These are phyloP conservation scores for Paramyrothecium roridum DNA, from an alignment of 2,329 filamentous ascomycete genomes.

Conservation along the genomic window DNA sequence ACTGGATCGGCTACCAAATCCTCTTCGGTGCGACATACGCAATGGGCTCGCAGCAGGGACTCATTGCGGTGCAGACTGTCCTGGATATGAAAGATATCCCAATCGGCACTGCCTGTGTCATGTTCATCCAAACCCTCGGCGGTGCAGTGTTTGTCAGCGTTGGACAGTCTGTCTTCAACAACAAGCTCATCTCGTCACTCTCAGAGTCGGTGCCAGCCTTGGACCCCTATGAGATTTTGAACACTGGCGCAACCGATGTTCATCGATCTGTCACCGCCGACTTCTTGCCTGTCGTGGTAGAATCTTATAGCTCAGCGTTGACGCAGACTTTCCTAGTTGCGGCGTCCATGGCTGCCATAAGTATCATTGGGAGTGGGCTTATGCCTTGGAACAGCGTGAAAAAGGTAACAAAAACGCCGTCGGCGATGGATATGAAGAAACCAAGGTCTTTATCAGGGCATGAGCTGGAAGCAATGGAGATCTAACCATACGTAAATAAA, in stretches of 20 bases:
- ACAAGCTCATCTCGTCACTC: constrained; percentile 28
- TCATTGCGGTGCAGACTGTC: constrained; percentile 43
- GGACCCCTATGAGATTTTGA: constrained; percentile 1
- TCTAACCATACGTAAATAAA: no score
- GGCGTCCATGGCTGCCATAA: background rate
- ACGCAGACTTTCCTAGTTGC: background rate
- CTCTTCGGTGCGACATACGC: constrained; percentile 41
- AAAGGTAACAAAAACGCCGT: background rate
- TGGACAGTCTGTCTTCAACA: constrained; percentile 48
- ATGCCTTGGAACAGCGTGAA: background rate
- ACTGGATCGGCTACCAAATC: constrained; percentile 31
- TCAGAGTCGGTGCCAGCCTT: constrained; percentile 4
- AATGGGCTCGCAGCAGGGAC: constrained; percentile 38
- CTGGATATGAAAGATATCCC: constrained; percentile 38
- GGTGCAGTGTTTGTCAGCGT: constrained; percentile 48
- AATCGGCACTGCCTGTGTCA: constrained; percentile 41
- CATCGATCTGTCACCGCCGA: background rate
- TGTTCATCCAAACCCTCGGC: constrained; percentile 42
- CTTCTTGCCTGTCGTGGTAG: background rate
- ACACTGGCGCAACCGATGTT: constrained; percentile 7
- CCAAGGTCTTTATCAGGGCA: no score
- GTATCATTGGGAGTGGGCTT: background rate
- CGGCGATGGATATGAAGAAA: no score
- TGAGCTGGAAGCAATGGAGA: no score
- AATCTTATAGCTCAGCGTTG: background rate